These are phyloP conservation scores for Mucor lusitanicus DNA, from an alignment of 371 early-diverging fungal species.

Conservation along the genomic window DNA sequence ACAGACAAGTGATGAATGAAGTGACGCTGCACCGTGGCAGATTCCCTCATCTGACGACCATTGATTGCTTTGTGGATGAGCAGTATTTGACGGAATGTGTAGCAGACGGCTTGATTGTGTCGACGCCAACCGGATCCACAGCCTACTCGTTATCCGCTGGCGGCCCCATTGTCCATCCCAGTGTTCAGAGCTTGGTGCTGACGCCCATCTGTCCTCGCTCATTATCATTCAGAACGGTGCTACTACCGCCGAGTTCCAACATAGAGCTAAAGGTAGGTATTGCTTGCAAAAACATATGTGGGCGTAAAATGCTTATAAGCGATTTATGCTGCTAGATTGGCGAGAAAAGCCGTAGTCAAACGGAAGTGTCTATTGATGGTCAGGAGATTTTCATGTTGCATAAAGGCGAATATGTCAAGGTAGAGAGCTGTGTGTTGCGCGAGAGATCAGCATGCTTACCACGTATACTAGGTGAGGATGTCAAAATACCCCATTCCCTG, in stretches of 20 bases:
- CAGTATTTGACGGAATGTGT: constrained; percentile 86
- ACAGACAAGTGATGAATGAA: constrained; percentile 84
- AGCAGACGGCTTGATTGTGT: constrained; percentile 73
- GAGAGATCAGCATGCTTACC: too few relatives aligned
- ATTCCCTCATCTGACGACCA: constrained; percentile 78
- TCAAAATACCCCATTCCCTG: constrained; percentile 82
- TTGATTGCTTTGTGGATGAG: constrained; percentile 80
- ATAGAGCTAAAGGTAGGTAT: constrained; percentile 61
- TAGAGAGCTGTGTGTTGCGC: constrained; percentile 19
- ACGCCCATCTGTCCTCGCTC: constrained; percentile 97
- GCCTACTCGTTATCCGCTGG: constrained; percentile 93
- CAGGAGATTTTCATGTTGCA: constrained; percentile 68
- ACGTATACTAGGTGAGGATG: constrained; percentile 55
- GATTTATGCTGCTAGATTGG: constrained; percentile 39
- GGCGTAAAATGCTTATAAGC: too few relatives aligned
- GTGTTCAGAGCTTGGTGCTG: constrained; percentile 82
- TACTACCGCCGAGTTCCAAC: constrained; percentile 80
- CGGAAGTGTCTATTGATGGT: constrained; percentile 75
- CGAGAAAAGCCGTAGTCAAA: constrained; percentile 60
- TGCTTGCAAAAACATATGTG: too few relatives aligned
- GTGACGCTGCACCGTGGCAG: constrained; percentile 87
- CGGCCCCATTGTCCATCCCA: constrained; percentile 95
- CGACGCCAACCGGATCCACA: constrained; percentile 95
- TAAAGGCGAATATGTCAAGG: constrained; percentile 70
- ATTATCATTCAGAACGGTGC: constrained; percentile 88